These are phyloP conservation scores for Candida sanyaensis DNA, from an alignment of 1,139 yeast genomes.

Conservation along the genomic window DNA sequence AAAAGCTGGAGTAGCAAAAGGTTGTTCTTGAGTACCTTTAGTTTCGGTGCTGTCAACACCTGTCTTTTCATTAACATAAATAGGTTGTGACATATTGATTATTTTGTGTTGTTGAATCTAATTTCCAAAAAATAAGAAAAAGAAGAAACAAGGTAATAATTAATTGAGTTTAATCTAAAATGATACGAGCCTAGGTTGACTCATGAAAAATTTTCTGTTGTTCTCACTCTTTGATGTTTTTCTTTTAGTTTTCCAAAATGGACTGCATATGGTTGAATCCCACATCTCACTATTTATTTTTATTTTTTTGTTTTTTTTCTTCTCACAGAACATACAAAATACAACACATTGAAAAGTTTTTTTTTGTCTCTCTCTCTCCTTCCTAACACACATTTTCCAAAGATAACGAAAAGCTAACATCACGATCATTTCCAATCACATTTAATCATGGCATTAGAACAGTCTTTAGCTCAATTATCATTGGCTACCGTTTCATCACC, in stretches of 20 bases:
- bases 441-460: constrained; percentile 57
- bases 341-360: constrained; percentile 4
- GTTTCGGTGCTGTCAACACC: constrained; percentile 63
- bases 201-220: constrained; percentile 1
- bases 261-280: not conserved
- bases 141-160: not conserved
- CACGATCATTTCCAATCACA: not conserved
- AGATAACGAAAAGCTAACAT: not conserved
- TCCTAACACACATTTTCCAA: not conserved
- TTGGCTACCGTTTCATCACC: constrained; percentile 42
- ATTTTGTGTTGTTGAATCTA: not conserved
- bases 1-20: constrained; percentile 82
- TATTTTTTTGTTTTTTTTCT: not conserved
- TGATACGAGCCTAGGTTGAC: not conserved
- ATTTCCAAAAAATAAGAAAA: not conserved
- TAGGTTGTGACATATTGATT: constrained; percentile 25
- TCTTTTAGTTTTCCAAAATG: no score
- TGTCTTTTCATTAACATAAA: constrained; percentile 69
- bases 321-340: not conserved
- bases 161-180: no score
- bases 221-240: not conserved
- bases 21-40: constrained; percentile 65
- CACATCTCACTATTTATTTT: not conserved
- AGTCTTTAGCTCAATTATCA: constrained; percentile 59
- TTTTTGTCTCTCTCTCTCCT: not conserved